Base-by-base conservation (phyloP, 371 early-diverging fungal genomes). In the Syncephalastrum racemosum region DNA sequence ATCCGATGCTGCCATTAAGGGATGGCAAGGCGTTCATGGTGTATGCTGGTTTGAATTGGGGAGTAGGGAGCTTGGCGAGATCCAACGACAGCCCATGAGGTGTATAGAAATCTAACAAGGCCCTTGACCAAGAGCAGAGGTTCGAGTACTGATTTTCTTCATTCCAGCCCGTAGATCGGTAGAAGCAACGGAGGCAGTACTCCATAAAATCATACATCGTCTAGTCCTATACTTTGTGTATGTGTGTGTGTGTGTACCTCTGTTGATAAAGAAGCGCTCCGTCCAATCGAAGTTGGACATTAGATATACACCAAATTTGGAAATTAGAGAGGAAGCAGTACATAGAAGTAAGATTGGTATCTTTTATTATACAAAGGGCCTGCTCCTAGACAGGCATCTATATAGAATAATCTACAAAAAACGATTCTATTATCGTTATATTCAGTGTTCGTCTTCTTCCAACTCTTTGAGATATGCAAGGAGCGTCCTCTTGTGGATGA, bases 171-270 rank as follows among this genome's bases (percentile, higher is more conserved):
- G 85, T 83, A 6, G 82, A 71, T n/a, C 80, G 82, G 68, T 90
- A 90, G 66, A 90, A 92, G 61, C 84, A 76, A 58, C 88, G 82
- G 15, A 90, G 73, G 59, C 90, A 87, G 66, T 89, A 89, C 68
- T 89, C 89, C 84, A 93, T 87, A 76, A 85, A 92, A 63, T 91
- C 91, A 56, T 89, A 82, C 85, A 92, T 89, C 5, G 15, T 45
- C 14, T 16, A 7, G 36, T 31, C 36, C 10, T 31, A 12, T 31
- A 31, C 36, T 31, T 31, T 27, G 27, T 27, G 1, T 27, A 27
- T 27, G 36, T 31, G 10, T 10, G 6, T 31, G 36, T 31, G 10
- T 31, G 10, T 31, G 36, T 10, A 10, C 10, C 36, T 31, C 2
- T 12, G 6, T 10, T 31, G 12, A 31, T 31, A 31, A 31, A 31